phyloP scores from a whole-genome alignment of 257 asterid genomes.

The Nicotiana noctiflora region DNA sequence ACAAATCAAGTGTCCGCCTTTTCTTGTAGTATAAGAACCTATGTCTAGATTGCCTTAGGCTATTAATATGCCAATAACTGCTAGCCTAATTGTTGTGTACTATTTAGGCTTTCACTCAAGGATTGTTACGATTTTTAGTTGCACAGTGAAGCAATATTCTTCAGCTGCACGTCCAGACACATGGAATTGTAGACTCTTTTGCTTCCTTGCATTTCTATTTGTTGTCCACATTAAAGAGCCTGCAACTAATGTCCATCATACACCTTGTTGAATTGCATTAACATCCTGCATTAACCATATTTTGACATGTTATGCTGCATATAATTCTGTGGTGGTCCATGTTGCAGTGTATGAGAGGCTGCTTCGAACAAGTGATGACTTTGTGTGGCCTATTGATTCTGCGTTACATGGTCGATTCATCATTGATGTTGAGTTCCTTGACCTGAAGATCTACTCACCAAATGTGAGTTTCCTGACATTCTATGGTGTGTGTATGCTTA shows the following conservation, averaged over 20 bases:
- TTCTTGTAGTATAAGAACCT: background rate
- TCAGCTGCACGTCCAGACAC: background rate
- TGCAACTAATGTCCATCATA: background rate
- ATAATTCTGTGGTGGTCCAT: slow-evolving; percentile 15
- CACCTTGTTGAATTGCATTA: background rate
- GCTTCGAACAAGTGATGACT: slow-evolving; percentile 78
- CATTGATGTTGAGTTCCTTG: slow-evolving; percentile 86
- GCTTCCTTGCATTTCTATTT: background rate
- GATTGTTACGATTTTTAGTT: background rate
- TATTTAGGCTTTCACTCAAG: background rate
- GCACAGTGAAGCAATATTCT: background rate
- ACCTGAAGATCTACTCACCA: slow-evolving; percentile 56
- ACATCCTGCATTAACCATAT: background rate
- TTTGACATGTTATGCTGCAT: background rate
- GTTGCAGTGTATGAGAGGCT: slow-evolving; percentile 71
- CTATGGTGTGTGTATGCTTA: background rate
- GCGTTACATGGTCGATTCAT: slow-evolving; percentile 53
- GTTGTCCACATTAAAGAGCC: background rate
- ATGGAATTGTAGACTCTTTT: background rate
- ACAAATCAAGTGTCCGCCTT: background rate
- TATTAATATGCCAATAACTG: background rate
- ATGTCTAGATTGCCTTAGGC: background rate
- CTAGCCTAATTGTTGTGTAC: background rate
- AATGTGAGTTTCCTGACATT: slow-evolving; percentile 38
- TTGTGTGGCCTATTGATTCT: slow-evolving; percentile 71